phyloP scores from a whole-genome alignment of 169 alveolate genomes.

The Cryptosporidium parvum region DNA sequence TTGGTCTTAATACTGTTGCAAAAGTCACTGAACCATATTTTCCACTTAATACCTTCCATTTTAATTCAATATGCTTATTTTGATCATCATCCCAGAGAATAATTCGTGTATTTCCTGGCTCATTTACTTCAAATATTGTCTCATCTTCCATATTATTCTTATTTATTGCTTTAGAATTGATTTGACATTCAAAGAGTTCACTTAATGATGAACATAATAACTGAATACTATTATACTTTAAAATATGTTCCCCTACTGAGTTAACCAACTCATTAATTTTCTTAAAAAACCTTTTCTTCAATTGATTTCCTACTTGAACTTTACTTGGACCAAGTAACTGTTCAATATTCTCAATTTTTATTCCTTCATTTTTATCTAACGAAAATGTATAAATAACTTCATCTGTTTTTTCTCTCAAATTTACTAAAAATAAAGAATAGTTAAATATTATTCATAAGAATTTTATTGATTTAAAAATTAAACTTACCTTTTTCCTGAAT shows the following conservation, averaged over 20 bases:
- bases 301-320: background rate
- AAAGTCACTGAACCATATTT: constrained; percentile 73
- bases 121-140: background rate
- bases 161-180: background rate
- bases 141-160: background rate
- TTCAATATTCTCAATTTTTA: background rate
- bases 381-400: background rate
- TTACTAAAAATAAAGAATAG: background rate
- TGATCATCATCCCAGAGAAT: background rate
- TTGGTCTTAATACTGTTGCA: constrained; percentile 11
- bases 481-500: background rate
- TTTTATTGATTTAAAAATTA: background rate
- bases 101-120: background rate
- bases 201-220: constrained; percentile 23
- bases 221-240: constrained; percentile 41
- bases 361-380: background rate
- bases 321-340: background rate
- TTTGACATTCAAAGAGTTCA: constrained; percentile 32
- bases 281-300: background rate
- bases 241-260: constrained; percentile 11
- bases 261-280: background rate
- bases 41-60: constrained; percentile 55
- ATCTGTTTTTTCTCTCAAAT: background rate
- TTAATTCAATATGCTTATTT: background rate
- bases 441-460: background rate